Evolutionary conservation across 106 monocot species (phyloP).

Genomic region (Acorus calamus): DNA sequence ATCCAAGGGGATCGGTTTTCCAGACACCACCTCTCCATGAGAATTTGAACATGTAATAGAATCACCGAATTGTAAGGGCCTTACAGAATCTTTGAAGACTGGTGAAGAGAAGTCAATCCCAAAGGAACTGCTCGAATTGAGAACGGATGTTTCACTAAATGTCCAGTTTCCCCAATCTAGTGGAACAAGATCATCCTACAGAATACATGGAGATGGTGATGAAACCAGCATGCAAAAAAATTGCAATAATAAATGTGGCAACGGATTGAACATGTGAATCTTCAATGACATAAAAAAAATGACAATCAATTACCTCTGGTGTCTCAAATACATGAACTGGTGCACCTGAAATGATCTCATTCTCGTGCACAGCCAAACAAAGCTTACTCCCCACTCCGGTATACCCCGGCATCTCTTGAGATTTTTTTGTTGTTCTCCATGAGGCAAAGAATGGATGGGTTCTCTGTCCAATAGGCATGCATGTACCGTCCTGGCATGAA

Average conservation of each 20-base stretch:
- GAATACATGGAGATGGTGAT: not conserved
- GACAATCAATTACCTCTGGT: constrained; percentile 25
- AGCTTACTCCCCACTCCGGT: constrained; percentile 16
- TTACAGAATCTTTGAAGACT: constrained; percentile 22
- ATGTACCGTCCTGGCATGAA: too few relatives aligned
- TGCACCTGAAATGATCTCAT: constrained; percentile 16
- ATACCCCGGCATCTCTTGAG: constrained; percentile 8
- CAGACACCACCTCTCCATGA: not conserved
- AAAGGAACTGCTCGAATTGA: constrained; percentile 9
- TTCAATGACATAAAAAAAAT: constrained; percentile 1
- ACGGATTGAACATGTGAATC: not conserved
- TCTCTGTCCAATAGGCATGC: constrained; percentile 27
- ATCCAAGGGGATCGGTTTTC: constrained; percentile 5
- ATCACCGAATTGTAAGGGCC: constrained; percentile 43
- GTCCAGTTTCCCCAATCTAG: constrained; percentile 75
- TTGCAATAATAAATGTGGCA: not conserved
- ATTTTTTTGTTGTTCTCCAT: constrained; percentile 32
- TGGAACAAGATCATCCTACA: constrained; percentile 32
- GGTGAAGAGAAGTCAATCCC: constrained; percentile 13
- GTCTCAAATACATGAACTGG: constrained; percentile 70
- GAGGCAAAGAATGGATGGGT: constrained; percentile 79
- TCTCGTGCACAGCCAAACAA: constrained; percentile 19
- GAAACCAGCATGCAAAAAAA: not conserved
- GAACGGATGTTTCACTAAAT: constrained; percentile 22
- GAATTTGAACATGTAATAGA: not conserved